A percentile compares a stretch with the other conserved stretches of the same genome.
These are phyloP conservation scores for Alternaria sp. DNA, from an alignment of 2,329 filamentous ascomycete species.

Conservation along the genomic window DNA sequence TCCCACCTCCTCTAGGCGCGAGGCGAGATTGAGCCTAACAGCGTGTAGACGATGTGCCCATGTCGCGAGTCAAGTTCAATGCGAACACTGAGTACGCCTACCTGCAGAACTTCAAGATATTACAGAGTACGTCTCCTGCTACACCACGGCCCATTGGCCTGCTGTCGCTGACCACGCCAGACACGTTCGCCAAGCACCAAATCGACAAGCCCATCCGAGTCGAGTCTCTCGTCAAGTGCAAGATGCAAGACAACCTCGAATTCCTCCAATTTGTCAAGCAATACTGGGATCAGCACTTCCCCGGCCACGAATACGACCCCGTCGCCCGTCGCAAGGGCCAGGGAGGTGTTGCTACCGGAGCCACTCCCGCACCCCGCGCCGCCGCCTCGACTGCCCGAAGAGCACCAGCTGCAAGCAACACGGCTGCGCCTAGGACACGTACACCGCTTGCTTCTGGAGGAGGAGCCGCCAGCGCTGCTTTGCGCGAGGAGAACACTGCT, in stretches of 20 bases:
- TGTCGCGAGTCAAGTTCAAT: slow-evolving; percentile 97
- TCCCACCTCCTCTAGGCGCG: neutral
- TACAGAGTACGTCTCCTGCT: slow-evolving; percentile 76
- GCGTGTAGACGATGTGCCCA: slow-evolving; percentile 78
- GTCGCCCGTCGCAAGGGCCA: slow-evolving; percentile 82
- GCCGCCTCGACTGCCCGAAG: slow-evolving; percentile 57
- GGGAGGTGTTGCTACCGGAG: slow-evolving; percentile 62
- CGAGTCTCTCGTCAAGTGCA: slow-evolving; percentile 91
- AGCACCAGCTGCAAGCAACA: slow-evolving; percentile 53
- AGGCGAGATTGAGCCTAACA: slow-evolving; percentile 14
- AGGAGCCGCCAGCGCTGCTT: slow-evolving; percentile 71
- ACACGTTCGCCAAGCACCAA: slow-evolving; percentile 82
- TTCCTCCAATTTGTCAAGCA: slow-evolving; percentile 97
- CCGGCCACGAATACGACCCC: slow-evolving; percentile 95
- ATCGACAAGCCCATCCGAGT: slow-evolving; percentile 92
- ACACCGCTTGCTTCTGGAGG: slow-evolving; percentile 53
- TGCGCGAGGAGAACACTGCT: slow-evolving; percentile 84
- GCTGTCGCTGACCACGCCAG: slow-evolving; percentile 56
- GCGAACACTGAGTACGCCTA: slow-evolving; percentile 97
- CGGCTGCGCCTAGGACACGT: slow-evolving; percentile 53
- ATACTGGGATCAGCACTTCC: slow-evolving; percentile 98
- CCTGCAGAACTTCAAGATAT: slow-evolving; percentile 96
- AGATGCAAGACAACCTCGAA: slow-evolving; percentile 99
- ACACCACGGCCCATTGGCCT: too few relatives aligned
- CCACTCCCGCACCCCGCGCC: slow-evolving; percentile 60